phyloP scores from a whole-genome alignment of 2,329 filamentous ascomycete genomes.

The Passalora sequoiae region DNA sequence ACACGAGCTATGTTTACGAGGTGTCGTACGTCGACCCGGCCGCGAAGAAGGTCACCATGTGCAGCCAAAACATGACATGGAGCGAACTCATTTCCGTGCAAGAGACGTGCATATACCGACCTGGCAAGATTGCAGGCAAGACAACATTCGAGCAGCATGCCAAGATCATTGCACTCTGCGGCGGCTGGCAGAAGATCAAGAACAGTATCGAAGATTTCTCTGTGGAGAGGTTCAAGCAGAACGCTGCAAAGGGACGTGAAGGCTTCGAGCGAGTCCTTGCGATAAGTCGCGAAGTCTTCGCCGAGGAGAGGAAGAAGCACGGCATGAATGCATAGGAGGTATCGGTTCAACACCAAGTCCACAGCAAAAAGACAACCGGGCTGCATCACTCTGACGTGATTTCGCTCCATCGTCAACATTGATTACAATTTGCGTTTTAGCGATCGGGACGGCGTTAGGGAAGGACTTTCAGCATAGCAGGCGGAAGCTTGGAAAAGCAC shows the following conservation, averaged over 20 bases:
- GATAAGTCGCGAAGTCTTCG: constrained; percentile 87
- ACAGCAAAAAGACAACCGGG: not conserved
- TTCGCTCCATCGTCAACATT: not conserved
- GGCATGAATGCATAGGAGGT: constrained; percentile 7
- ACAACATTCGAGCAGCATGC: constrained; percentile 88
- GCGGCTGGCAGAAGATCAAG: constrained; percentile 95
- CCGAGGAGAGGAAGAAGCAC: constrained; percentile 71
- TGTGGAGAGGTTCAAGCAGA: constrained; percentile 84
- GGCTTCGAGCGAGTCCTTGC: constrained; percentile 92
- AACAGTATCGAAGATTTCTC: constrained; percentile 92
- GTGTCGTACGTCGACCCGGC: constrained; percentile 86
- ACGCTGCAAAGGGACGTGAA: constrained; percentile 82
- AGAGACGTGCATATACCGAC: constrained; percentile 65
- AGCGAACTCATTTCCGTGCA: constrained; percentile 84
- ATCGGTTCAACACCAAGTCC: not conserved
- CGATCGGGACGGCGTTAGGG: constrained; percentile 3
- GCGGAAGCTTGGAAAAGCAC: not conserved
- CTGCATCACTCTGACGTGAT: not conserved
- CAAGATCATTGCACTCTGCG: constrained; percentile 87
- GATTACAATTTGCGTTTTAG: constrained; percentile 2
- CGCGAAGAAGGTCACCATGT: constrained; percentile 88
- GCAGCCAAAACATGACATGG: constrained; percentile 90
- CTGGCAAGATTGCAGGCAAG: constrained; percentile 30
- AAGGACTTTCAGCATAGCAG: constrained; percentile 1
- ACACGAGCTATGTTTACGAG: constrained; percentile 87